Evolutionary conservation across 208 protist species (phyloP).

Genomic region (Trypanosoma conorhini): DNA sequence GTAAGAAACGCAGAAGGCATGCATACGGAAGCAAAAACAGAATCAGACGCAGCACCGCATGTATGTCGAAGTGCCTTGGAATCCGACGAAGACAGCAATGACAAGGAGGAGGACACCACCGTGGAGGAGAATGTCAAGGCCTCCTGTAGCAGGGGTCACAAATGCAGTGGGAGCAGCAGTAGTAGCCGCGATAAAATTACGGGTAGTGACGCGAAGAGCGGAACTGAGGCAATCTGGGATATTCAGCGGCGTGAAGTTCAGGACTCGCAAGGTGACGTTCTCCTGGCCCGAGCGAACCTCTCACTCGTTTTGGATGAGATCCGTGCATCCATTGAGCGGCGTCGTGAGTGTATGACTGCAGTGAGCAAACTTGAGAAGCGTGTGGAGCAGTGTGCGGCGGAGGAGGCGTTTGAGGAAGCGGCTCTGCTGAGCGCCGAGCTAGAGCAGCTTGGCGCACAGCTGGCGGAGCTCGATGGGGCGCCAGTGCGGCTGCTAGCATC

Average conservation of each 20-base stretch:
- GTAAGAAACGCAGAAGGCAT: not conserved
- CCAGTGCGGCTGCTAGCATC: constrained; percentile 8
- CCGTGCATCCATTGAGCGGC: constrained; percentile 13
- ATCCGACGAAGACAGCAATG: not conserved
- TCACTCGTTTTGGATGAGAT: constrained; percentile 17
- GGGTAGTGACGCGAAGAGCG: not conserved
- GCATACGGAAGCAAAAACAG: not conserved
- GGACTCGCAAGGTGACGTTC: constrained; percentile 15
- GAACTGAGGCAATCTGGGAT: constrained; percentile 12
- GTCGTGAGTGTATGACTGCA: constrained; percentile 2
- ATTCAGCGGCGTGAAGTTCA: constrained; percentile 22
- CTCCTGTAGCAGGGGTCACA: not conserved
- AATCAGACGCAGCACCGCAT: not conserved
- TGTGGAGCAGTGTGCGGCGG: constrained; percentile 30
- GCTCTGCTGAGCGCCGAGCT: constrained; percentile 26
- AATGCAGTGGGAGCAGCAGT: not conserved
- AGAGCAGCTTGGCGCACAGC: not conserved
- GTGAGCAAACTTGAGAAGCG: constrained; percentile 19
- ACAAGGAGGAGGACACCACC: not conserved
- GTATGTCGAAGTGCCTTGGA: not conserved
- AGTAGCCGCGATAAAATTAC: not conserved
- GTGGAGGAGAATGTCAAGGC: not conserved
- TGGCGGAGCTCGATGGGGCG: constrained; percentile 22
- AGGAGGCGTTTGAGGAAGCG: constrained; percentile 41
- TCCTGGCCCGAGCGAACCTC: constrained; percentile 14